Evolutionary conservation across 2,329 filamentous ascomycete genomes (phyloP), one percentile per base, ranked within the genome.

Genomic region (Monilinia polystroma): DNA sequence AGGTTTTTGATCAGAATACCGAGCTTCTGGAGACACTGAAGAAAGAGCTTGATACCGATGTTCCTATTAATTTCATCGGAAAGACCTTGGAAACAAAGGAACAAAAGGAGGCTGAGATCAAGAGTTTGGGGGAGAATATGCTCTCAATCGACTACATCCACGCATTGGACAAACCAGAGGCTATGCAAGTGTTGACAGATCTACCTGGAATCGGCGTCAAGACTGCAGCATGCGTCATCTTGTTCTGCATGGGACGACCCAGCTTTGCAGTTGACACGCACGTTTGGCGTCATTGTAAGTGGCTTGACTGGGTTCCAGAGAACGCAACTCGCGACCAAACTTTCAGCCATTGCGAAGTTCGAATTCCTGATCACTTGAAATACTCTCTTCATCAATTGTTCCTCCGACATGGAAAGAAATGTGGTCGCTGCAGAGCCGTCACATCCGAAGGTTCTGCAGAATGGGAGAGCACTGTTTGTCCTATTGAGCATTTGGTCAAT

Each of bases 1-100:
- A 87, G 77, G 89, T 93, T 0, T 87, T 90, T 73, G 80, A 86
- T 55, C 87, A 92, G 71, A 92, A 91, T n/a, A 32, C 58, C 71
- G 78, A 79, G n/a, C 82, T 85, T 14, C 81, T 80, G 26, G 77
- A 83, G 26, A 81, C 81, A 0, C 80, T 87, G 29, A 58, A 80
- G 1, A 74, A 77, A 43, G 81, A 81, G 51, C 79, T 80, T 56
- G 67, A 77, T 26, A 79, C 79, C 18, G 75, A 76, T 2, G 74
- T 79, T 4, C 77, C 80, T 2, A 80, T 80, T 0, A 75, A 79
- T 8, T 77, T 85, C 6, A 78, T 82, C 54, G 79, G 79, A 3
- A 78, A 79, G 1, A 64, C 76, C 7, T 71, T 77, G 29, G 78
- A 81, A 67, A 77, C 77, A 0, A 73, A 80, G 16, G 77, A 79